phyloP scores from a whole-genome alignment of 495 filamentous ascomycete genomes.

The Sporormia fimetaria region DNA sequence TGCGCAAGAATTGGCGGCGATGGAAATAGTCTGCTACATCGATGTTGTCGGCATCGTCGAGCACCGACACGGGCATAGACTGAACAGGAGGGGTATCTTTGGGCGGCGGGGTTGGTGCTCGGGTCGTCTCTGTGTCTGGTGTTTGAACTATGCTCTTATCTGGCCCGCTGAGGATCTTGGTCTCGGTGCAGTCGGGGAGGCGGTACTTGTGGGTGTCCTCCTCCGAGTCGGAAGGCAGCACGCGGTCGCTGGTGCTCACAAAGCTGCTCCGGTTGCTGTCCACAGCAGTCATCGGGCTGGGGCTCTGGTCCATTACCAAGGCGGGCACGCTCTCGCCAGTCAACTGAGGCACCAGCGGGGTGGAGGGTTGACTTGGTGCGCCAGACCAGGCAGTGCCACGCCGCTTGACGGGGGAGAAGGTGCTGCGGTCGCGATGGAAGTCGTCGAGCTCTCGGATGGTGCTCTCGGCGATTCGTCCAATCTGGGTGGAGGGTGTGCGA shows the following conservation, averaged over 20 bases:
- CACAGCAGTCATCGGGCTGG: slow-evolving; percentile 21
- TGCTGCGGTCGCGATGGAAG: slow-evolving; percentile 25
- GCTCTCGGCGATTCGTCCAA: slow-evolving; percentile 65
- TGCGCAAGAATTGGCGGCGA: slow-evolving; percentile 31
- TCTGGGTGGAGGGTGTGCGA: slow-evolving; percentile 33
- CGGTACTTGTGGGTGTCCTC: slow-evolving; percentile 57
- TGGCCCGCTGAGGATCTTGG: slow-evolving; percentile 41
- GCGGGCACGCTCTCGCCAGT: slow-evolving; percentile 35
- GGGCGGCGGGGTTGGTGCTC: slow-evolving; percentile 26
- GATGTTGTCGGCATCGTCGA: slow-evolving; percentile 33
- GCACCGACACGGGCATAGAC: slow-evolving; percentile 31
- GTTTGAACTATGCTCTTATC: slow-evolving; percentile 10
- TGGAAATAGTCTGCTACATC: slow-evolving; percentile 45
- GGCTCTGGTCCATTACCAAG: slow-evolving; percentile 23
- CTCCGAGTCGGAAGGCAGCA: slow-evolving; percentile 34
- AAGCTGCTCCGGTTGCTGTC: slow-evolving; percentile 33
- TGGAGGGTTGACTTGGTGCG: slow-evolving; percentile 16
- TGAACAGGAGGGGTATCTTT: slow-evolving; percentile 38
- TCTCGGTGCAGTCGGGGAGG: slow-evolving; percentile 52
- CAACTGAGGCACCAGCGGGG: slow-evolving; percentile 27
- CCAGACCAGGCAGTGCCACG: slow-evolving; percentile 25
- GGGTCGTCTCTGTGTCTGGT: background rate
- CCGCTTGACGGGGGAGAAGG: slow-evolving; percentile 21
- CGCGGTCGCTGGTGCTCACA: slow-evolving; percentile 30
- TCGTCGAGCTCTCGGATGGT: slow-evolving; percentile 46